phyloP scores from a whole-genome alignment of 257 asterid genomes.

The Solanum dulcamara region DNA sequence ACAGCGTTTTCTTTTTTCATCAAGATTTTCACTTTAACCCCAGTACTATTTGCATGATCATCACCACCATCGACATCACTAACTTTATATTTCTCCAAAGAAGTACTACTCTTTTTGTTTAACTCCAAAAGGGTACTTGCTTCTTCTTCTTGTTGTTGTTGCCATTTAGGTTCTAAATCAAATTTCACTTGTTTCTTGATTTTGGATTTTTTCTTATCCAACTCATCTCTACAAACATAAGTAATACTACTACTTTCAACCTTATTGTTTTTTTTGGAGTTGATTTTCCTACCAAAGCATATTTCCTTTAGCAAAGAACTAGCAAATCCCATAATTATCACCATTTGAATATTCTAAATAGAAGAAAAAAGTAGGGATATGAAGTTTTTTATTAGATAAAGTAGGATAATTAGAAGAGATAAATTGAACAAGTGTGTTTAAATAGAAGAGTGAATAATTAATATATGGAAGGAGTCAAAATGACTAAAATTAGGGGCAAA shows the following conservation, averaged over 20 bases:
- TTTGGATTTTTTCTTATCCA: not conserved
- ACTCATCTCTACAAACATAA: not conserved
- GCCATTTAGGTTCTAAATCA: not conserved
- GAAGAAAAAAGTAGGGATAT: not conserved
- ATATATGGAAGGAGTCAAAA: not conserved
- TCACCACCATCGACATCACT: not conserved
- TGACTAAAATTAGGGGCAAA: not conserved
- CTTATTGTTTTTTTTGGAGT: not conserved
- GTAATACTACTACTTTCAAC: not conserved
- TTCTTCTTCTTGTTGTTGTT: not conserved
- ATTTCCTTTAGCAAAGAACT: not conserved
- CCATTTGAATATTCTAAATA: not conserved
- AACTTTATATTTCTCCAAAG: not conserved
- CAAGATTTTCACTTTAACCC: conserved; percentile 8
- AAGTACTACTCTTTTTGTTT: not conserved
- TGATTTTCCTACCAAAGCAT: not conserved
- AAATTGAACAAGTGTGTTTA: not conserved
- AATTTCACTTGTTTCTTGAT: conserved; percentile 4
- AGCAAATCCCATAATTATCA: not conserved
- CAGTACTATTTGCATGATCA: not conserved
- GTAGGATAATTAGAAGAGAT: not conserved
- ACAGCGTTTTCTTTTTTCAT: conserved; percentile 23
- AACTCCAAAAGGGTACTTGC: not conserved
- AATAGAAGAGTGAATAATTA: not conserved
- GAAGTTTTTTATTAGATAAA: not conserved